Evolutionary conservation across 108 stramenopile species (phyloP), one percentile per base, ranked within the genome.

Genomic region (Cylindrotheca closterium): DNA sequence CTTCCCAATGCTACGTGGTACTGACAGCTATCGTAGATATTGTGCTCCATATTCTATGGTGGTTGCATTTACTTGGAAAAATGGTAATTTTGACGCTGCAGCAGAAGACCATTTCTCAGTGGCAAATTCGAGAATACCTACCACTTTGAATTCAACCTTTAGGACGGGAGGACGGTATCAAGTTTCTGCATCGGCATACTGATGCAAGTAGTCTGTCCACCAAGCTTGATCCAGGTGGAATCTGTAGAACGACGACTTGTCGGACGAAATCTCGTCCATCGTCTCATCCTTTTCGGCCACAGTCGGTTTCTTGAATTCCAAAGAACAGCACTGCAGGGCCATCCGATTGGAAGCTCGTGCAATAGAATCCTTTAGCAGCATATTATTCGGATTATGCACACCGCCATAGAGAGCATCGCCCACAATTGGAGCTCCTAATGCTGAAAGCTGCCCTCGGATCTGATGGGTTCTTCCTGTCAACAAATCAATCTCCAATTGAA

Each of bases 391-490:
- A 10, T 42, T 15, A 15, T 7, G 15, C 7, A 83, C 93, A n/a
- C 93, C 93, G 4, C 88, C 88, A 58, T 91, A 91, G 49, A 73
- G 77, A 1, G 69, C 83, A 68, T 96, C 95, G 12, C 91, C 91
- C 45, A 93, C 89, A 21, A 96, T 29, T 0, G 92, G 89, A 70
- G 77, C 90, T 24, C 92, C 91, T 28, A 83, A 24, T 30, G 79
- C 71, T 5, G 81, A 65, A 30, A 95, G 47, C 65, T 95, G 94
- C 26, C 94, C 94, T 15, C 94, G 84, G 7, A 95, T 92, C 67
- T 95, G 94, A 77, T 95, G 94, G 3, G 91, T 92, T 8, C 94
- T 54, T 3, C 94, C 94, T 2, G 92, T 94, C 17, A 88, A 57
- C 0, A 94, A 74, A 48, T 87, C 81, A 28, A 94, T 65, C 28